Evolutionary conservation across 805 yeast species (phyloP), one percentile per base, ranked within the genome.

Genomic region (Tetrapisispora taiwanensis): DNA sequence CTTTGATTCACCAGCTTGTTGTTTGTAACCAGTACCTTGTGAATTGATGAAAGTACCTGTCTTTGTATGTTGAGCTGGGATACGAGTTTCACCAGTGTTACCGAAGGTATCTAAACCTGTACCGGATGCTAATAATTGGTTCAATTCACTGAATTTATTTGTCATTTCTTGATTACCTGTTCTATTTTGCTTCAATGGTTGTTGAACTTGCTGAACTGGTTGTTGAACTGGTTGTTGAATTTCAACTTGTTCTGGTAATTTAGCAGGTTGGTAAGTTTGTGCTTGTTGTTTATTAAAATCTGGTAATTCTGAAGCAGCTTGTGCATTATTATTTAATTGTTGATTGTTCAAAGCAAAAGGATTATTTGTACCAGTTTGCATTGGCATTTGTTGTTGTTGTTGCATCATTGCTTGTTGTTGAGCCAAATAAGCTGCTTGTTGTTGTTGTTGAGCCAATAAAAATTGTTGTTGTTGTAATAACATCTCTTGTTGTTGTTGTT

Each of bases 41-140:
- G 95, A 84, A 64, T 84, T 87, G 54, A 90, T 74, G 60, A 89
- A 88, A 15, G 77, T 80, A 5, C 81, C 79, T 2, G 92, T 79
- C 52, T 75, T 77, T 1, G 97, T 90, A 61, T 84, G 90, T 58
- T 90, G 97, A 38, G 95, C 94, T 3, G 97, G 95, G 44, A 90
- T 76, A 67, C 96, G 79, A 7, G 71, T 53, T 14, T 62, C 60
- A 39, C 67, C 65, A 4, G 60, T 60, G 44, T 62, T 64, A 52
- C 69, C 67, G 63, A 85, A 92, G 0, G 97, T 89, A 67, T 89
- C 98, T 46, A 87, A 71, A 28, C 95, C 97, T 0, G 95, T 85
- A 26, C 95, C 97, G 36, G 78, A 76, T 12, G 92, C 86, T 51
- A 90, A 69, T 44, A 89, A 70, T 43, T 75, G 74, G 67, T 88